phyloP scores from a whole-genome alignment of 352 stramenopile genomes.

The Globisporangium cederbergense region DNA sequence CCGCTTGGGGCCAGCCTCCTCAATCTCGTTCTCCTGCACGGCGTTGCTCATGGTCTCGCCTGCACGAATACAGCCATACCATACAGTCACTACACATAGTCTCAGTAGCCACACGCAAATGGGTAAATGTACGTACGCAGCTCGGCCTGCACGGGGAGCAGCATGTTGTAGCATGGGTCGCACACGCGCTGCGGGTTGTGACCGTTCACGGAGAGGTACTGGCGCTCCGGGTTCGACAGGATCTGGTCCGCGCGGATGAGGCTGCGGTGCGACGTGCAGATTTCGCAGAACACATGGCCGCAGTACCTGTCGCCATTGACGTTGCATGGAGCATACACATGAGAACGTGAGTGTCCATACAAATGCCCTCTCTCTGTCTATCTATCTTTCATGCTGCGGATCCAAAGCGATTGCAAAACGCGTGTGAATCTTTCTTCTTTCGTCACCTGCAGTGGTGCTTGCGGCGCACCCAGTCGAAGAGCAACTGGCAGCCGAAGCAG shows the following conservation, averaged over 20 bases:
- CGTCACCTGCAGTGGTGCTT: slow-evolving; percentile 86
- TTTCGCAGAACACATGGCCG: slow-evolving; percentile 73
- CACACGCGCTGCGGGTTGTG: slow-evolving; percentile 86
- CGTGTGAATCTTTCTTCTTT: not conserved
- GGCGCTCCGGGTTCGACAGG: slow-evolving; percentile 59
- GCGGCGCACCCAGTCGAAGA: slow-evolving; percentile 87
- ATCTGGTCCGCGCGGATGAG: slow-evolving; percentile 78
- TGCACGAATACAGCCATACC: slow-evolving; percentile 14
- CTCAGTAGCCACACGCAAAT: not conserved
- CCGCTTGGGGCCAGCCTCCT: slow-evolving; percentile 54
- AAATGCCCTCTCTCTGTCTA: not conserved
- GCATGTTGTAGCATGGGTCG: slow-evolving; percentile 59
- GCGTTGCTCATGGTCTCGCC: slow-evolving; percentile 76
- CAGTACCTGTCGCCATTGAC: slow-evolving; percentile 37
- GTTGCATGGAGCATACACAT: not conserved
- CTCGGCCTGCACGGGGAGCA: slow-evolving; percentile 58
- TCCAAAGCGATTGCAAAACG: not conserved
- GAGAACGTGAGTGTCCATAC: not conserved
- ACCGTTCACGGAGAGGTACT: slow-evolving; percentile 75
- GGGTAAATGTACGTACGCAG: slow-evolving; percentile 41
- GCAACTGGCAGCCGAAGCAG: slow-evolving; percentile 71
- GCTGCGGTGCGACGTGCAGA: slow-evolving; percentile 66
- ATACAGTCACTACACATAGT: not conserved
- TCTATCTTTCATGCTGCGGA: no score
- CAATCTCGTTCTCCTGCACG: slow-evolving; percentile 70